Percentiles rank a stretch among this genome's conserved stretches.
These are phyloP conservation scores for Zygosaccharomyces rouxii DNA, from an alignment of 805 yeast genomes.

Conservation along the genomic window DNA sequence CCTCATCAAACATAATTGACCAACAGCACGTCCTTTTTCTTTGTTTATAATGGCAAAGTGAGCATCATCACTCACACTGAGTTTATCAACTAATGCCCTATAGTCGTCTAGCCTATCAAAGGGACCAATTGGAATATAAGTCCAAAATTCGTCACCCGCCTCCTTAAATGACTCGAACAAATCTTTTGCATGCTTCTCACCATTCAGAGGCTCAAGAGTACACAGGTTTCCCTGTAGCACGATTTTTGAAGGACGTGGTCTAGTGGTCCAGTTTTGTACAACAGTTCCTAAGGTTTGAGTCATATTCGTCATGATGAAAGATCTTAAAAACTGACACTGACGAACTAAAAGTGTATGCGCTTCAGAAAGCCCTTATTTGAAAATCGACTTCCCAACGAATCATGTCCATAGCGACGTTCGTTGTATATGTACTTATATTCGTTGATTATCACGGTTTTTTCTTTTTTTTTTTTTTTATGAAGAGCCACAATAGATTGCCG, in stretches of 20 bases:
- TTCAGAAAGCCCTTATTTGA: no score
- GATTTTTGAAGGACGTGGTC: constrained; percentile 12
- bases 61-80: constrained; percentile 3
- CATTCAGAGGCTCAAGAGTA: constrained; percentile 15
- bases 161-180: constrained; percentile 14
- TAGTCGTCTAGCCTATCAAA: constrained; percentile 6
- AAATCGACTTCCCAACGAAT: no score
- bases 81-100: not conserved
- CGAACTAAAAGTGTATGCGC: no score
- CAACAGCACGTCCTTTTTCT: constrained; percentile 23
- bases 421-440: not conserved
- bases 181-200: constrained; percentile 14
- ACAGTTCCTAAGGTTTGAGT: constrained; percentile 13
- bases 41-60: constrained; percentile 25
- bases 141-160: constrained; percentile 15
- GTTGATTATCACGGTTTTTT: not conserved
- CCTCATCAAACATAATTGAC: constrained; percentile 26
- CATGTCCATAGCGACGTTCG: no score
- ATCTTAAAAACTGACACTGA: not conserved
- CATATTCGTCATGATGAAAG: not conserved
- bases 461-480: no score
- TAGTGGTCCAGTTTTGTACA: constrained; percentile 13
- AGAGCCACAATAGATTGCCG: not conserved
- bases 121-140: constrained; percentile 20
- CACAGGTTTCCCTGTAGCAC: constrained; percentile 16